A percentile compares a stretch with the other conserved stretches of the same genome.
phyloP scores from a whole-genome alignment of 345 rosid genomes.

The Moringa oleifera region DNA sequence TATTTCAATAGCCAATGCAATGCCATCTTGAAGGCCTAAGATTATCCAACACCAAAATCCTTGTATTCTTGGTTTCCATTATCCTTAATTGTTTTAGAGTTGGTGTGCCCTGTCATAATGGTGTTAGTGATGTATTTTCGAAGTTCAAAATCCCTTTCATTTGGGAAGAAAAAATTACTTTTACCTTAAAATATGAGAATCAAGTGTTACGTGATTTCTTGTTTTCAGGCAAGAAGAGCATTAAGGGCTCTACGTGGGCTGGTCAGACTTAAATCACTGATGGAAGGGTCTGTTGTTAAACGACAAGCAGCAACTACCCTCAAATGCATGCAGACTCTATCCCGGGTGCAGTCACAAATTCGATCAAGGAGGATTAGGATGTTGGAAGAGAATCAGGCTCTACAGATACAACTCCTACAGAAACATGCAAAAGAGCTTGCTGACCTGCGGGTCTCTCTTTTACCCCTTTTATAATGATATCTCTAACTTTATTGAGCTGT shows the following conservation, averaged over 20 bases:
- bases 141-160: not conserved
- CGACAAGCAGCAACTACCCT: slow-evolving; percentile 79
- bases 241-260: slow-evolving; percentile 79
- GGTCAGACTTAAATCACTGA: slow-evolving; percentile 68
- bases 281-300: slow-evolving; percentile 81
- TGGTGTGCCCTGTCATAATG: not conserved
- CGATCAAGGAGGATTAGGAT: slow-evolving; percentile 69
- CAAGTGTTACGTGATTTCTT: slow-evolving; percentile 11
- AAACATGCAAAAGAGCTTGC: slow-evolving; percentile 86
- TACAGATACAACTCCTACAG: slow-evolving; percentile 82
- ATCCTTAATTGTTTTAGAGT: not conserved
- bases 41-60: no score
- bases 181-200: no score
- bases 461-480: not conserved
- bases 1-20: not conserved
- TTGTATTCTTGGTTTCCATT: not conserved
- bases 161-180: not conserved
- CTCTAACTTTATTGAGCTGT: not conserved
- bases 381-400: slow-evolving; percentile 91
- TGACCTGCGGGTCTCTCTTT: slow-evolving; percentile 47
- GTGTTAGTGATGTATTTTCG: no score
- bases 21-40: no score
- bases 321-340: slow-evolving; percentile 81
- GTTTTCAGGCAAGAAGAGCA: slow-evolving; percentile 77
- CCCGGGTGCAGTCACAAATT: slow-evolving; percentile 86